These are phyloP conservation scores for Miscanthus sacchariflorus DNA, from an alignment of 202 grass and related monocot species.

Conservation along the genomic window DNA sequence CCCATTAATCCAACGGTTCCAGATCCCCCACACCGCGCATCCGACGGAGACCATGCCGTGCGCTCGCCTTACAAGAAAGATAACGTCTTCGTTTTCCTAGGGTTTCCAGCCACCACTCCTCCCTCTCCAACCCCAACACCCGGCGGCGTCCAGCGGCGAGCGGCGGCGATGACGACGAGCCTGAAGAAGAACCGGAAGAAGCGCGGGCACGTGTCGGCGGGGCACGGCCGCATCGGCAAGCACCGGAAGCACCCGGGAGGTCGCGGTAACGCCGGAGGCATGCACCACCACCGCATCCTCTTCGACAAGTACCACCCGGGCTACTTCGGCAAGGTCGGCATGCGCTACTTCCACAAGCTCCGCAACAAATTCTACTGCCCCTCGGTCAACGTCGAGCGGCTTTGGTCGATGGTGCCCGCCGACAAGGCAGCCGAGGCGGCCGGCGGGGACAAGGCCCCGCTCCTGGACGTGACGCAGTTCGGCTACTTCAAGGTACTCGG, in stretches of 20 bases:
- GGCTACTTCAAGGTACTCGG: constrained; percentile 81
- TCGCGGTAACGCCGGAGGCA: constrained; percentile 74
- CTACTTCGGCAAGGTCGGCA: constrained; percentile 87
- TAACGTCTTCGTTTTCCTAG: background rate
- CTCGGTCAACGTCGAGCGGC: constrained; percentile 64
- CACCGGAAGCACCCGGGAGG: constrained; percentile 80
- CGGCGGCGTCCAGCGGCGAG: background rate
- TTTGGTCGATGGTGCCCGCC: constrained; percentile 76
- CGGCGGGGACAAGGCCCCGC: constrained; percentile 62
- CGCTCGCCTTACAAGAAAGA: background rate
- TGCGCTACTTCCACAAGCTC: constrained; percentile 89
- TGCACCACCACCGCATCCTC: constrained; percentile 94
- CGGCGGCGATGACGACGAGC: constrained; percentile 67
- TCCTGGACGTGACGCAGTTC: constrained; percentile 69
- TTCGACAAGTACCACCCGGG: constrained; percentile 88
- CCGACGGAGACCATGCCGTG: background rate
- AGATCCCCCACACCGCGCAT: background rate
- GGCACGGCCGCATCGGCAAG: constrained; percentile 78
- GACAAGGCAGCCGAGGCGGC: constrained; percentile 47
- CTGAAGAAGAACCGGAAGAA: constrained; percentile 84
- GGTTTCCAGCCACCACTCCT: background rate
- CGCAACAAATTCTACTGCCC: constrained; percentile 82
- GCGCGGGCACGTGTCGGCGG: constrained; percentile 70
- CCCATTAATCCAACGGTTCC: background rate
- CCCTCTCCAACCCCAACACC: background rate